phyloP scores from a whole-genome alignment of 345 rosid genomes.

The Populus simonii region DNA sequence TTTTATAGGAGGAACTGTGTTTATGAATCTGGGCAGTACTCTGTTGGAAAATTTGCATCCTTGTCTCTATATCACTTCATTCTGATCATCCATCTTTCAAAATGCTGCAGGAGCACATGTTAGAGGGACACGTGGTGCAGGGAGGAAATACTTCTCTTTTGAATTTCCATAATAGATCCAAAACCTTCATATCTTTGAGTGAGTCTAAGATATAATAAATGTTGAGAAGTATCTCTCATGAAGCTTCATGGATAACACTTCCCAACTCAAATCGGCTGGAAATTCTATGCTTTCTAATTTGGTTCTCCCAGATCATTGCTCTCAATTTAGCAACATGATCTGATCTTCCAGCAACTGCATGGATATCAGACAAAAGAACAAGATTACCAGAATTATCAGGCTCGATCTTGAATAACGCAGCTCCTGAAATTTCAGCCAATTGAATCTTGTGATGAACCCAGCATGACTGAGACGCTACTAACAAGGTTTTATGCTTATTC shows the following conservation, averaged over 20 bases:
- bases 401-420: constrained; percentile 34
- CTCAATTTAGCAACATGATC: constrained; percentile 33
- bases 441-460: constrained; percentile 27
- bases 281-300: constrained; percentile 34
- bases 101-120: background rate
- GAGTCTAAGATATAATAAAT: constrained; percentile 21
- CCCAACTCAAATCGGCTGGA: constrained; percentile 36
- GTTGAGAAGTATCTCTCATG: constrained; percentile 35
- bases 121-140: background rate
- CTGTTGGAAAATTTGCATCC: background rate
- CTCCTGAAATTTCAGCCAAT: constrained; percentile 30
- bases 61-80: background rate
- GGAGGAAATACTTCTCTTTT: background rate
- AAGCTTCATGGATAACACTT: constrained; percentile 31
- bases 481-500: constrained; percentile 31
- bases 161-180: constrained; percentile 4
- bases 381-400: constrained; percentile 38
- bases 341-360: constrained; percentile 30
- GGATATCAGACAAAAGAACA: constrained; percentile 27
- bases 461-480: constrained; percentile 18
- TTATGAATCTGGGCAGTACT: background rate
- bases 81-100: constrained; percentile 14
- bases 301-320: constrained; percentile 24
- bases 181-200: constrained; percentile 30
- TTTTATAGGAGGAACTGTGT: background rate